Percentiles rank a stretch among this genome's conserved stretches.
phyloP scores from a whole-genome alignment of 139 green algal species.

The Medakamo hakoo region DNA sequence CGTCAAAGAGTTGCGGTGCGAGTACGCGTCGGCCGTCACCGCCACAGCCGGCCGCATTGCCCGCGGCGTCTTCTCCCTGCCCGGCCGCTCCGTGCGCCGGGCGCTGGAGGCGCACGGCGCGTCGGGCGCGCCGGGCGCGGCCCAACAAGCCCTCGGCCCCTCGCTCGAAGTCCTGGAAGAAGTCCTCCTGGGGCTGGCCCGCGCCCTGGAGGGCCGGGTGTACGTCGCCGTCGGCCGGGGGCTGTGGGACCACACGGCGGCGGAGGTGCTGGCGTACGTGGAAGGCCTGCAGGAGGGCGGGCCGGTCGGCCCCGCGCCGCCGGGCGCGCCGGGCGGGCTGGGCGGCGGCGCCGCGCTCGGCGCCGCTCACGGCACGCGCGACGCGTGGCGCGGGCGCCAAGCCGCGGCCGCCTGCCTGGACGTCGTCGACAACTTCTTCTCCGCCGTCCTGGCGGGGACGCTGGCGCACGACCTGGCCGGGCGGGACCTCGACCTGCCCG shows the following conservation, averaged over 20 bases:
- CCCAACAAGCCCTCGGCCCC: slow-evolving; percentile 7
- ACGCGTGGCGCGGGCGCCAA: slow-evolving; percentile 34
- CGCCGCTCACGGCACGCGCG: neutral
- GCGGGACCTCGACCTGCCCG: slow-evolving; percentile 32
- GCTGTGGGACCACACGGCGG: slow-evolving; percentile 37
- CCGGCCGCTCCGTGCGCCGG: slow-evolving; percentile 8
- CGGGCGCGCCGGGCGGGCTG: neutral
- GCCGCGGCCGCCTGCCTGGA: slow-evolving; percentile 22
- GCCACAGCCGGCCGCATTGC: slow-evolving; percentile 24
- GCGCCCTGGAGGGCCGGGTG: slow-evolving; percentile 27
- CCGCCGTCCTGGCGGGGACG: slow-evolving; percentile 15
- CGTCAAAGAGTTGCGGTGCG: slow-evolving; percentile 39
- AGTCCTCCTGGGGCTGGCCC: slow-evolving; percentile 19
- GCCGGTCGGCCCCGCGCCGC: neutral
- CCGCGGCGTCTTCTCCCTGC: slow-evolving; percentile 10
- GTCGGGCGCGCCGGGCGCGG: slow-evolving; percentile 4
- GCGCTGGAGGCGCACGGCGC: slow-evolving; percentile 23
- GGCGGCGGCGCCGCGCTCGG: neutral
- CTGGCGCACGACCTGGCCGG: slow-evolving; percentile 31
- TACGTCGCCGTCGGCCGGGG: slow-evolving; percentile 33
- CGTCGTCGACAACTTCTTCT: slow-evolving; percentile 34
- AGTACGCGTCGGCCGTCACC: slow-evolving; percentile 35
- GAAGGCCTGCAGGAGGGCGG: slow-evolving; percentile 27
- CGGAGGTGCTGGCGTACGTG: slow-evolving; percentile 33
- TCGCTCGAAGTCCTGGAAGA: slow-evolving; percentile 25